Evolutionary conservation across 768 basidiomycete genomes (phyloP).

Genomic region (Terana coerulea): DNA sequence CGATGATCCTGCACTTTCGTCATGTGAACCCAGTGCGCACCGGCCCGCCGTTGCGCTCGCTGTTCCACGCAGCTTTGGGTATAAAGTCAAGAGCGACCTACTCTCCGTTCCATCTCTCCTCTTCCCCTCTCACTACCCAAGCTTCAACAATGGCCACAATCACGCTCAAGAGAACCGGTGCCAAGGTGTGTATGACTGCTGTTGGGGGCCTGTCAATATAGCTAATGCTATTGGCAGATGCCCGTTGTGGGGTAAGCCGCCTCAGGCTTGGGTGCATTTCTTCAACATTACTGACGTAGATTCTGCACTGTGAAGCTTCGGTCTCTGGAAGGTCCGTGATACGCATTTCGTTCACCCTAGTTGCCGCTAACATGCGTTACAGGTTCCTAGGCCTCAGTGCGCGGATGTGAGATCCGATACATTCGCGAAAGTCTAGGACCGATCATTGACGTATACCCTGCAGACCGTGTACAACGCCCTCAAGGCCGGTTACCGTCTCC

Average conservation of each 20-base stretch:
- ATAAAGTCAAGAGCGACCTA: slow-evolving; percentile 10
- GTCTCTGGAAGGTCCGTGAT: slow-evolving; percentile 63
- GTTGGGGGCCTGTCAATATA: background rate
- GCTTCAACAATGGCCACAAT: slow-evolving; percentile 32
- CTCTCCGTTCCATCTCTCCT: slow-evolving; percentile 13
- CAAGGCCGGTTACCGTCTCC: slow-evolving; percentile 81
- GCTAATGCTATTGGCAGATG: slow-evolving; percentile 42
- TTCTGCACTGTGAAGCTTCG: slow-evolving; percentile 41
- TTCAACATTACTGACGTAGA: background rate
- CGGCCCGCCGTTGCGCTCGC: slow-evolving; percentile 12
- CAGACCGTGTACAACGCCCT: slow-evolving; percentile 83
- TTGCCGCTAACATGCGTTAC: background rate
- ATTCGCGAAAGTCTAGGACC: background rate
- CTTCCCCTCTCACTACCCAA: slow-evolving; percentile 12
- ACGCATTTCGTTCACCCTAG: background rate
- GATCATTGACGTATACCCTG: background rate
- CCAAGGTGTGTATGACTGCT: slow-evolving; percentile 40
- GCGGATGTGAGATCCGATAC: slow-evolving; percentile 45
- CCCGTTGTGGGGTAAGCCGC: slow-evolving; percentile 60
- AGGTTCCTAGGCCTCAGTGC: slow-evolving; percentile 59
- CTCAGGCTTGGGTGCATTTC: too few species aligned
- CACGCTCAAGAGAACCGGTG: slow-evolving; percentile 54
- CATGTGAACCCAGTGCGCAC: slow-evolving; percentile 11
- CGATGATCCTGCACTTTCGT: slow-evolving; percentile 6
- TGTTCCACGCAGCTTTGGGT: background rate